Conservation (phyloP, 1,139 yeast genomes). For the Sugiyamaella sp. region DNA sequence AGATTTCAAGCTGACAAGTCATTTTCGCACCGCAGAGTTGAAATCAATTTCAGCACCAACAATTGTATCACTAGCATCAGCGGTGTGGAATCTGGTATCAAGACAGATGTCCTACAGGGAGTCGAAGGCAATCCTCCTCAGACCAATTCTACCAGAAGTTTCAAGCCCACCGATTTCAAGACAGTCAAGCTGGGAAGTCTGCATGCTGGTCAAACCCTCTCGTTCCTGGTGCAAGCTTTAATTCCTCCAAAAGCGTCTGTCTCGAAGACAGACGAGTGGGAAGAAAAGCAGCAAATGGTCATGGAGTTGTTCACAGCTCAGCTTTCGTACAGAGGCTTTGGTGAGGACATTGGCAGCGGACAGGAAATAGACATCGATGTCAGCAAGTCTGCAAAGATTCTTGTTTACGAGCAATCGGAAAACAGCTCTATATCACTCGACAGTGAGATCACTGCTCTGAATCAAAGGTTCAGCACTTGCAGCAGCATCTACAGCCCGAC, state of each 20-base stretch:
- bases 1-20: conserved; percentile 24
- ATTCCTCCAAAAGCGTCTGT: conserved; percentile 10
- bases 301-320: conserved; percentile 19
- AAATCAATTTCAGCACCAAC: conserved; percentile 25
- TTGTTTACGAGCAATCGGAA: conserved; percentile 3
- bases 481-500: conserved; percentile 18
- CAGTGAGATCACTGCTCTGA: neutral
- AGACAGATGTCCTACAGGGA: conserved; percentile 20
- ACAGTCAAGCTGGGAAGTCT: conserved; percentile 28
- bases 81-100: conserved; percentile 22
- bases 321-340: conserved; percentile 22
- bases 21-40: conserved; percentile 25
- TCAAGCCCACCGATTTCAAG: conserved; percentile 19
- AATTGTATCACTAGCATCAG: conserved; percentile 24
- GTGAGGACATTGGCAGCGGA: conserved; percentile 4
- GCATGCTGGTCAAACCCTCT: conserved; percentile 29
- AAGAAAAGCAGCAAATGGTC: neutral
- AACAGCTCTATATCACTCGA: conserved; percentile 10
- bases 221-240: conserved; percentile 31
- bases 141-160: conserved; percentile 12
- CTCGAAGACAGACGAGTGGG: conserved; percentile 6
- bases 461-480: conserved; percentile 3
- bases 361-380: conserved; percentile 1
- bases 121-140: conserved; percentile 15
- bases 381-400: neutral